Evolutionary conservation across 345 rosid species (phyloP).

Genomic region (Crucihimalaya himalaica): DNA sequence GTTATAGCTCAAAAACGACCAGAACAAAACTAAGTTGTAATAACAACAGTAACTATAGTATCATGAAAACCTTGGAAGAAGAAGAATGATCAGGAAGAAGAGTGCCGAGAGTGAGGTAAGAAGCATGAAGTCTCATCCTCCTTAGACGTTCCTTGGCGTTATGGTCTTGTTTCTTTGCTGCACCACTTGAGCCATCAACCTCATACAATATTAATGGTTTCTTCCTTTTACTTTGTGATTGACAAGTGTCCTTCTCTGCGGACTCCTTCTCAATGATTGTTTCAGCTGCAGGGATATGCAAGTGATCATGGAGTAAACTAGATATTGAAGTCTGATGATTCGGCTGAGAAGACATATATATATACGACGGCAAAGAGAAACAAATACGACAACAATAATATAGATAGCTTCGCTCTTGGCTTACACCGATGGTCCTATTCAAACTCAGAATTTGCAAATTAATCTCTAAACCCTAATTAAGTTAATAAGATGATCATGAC

Average conservation of each 20-base stretch:
- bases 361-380: constrained; percentile 14
- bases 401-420: not conserved
- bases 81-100: constrained; percentile 41
- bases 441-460: not conserved
- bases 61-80: constrained; percentile 35
- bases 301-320: constrained; percentile 27
- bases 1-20: not conserved
- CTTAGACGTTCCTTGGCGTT: constrained; percentile 42
- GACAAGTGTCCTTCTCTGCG: constrained; percentile 22
- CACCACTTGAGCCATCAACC: constrained; percentile 22
- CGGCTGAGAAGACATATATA: constrained; percentile 23
- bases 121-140: constrained; percentile 41
- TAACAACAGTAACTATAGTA: not conserved
- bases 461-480: constrained; percentile 37
- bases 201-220: constrained; percentile 19
- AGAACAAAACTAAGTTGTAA: not conserved
- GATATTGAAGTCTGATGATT: constrained; percentile 28
- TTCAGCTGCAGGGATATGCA: constrained; percentile 41
- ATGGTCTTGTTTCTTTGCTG: constrained; percentile 39
- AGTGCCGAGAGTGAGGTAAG: constrained; percentile 42
- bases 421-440: not conserved
- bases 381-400: not conserved
- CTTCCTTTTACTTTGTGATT: constrained; percentile 24
- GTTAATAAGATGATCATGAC: constrained; percentile 25
- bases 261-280: not conserved